Evolutionary conservation across 2,329 filamentous ascomycete species (phyloP).

Genomic region (Endothia cerciana): DNA sequence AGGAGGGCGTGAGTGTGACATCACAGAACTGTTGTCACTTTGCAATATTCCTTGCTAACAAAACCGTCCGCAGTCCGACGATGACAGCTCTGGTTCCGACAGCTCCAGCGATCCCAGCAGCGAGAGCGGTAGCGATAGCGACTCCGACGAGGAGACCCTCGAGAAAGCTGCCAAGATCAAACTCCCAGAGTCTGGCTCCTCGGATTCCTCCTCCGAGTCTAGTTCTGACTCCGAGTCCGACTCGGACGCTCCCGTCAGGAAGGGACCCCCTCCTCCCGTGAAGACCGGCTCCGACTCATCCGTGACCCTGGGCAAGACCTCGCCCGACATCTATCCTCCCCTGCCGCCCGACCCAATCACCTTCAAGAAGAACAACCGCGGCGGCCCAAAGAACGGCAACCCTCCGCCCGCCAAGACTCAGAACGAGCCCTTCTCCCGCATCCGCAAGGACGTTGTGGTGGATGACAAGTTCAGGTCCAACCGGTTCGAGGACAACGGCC

Average conservation of each 20-base stretch:
- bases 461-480: constrained; percentile 76
- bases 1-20: constrained; percentile 7
- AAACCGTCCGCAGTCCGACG: neutral
- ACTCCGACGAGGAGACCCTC: constrained; percentile 28
- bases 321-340: constrained; percentile 53
- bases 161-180: constrained; percentile 35
- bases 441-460: constrained; percentile 69
- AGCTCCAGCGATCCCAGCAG: constrained; percentile 38
- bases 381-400: constrained; percentile 48
- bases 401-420: constrained; percentile 50
- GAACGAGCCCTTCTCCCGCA: constrained; percentile 76
- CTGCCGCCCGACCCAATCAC: constrained; percentile 55
- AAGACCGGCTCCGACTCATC: constrained; percentile 44
- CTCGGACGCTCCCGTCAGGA: constrained; percentile 35
- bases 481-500: constrained; percentile 67
- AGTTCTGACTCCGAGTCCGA: constrained; percentile 51
- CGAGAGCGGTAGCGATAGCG: constrained; percentile 41
- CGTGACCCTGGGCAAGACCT: constrained; percentile 56
- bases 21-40: neutral
- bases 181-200: constrained; percentile 39
- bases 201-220: constrained; percentile 42
- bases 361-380: constrained; percentile 42
- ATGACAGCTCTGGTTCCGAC: constrained; percentile 39
- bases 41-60: neutral
- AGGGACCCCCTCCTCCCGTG: constrained; percentile 29